phyloP scores from a whole-genome alignment of 2,329 filamentous ascomycete genomes.

The Penicillium sp. region DNA sequence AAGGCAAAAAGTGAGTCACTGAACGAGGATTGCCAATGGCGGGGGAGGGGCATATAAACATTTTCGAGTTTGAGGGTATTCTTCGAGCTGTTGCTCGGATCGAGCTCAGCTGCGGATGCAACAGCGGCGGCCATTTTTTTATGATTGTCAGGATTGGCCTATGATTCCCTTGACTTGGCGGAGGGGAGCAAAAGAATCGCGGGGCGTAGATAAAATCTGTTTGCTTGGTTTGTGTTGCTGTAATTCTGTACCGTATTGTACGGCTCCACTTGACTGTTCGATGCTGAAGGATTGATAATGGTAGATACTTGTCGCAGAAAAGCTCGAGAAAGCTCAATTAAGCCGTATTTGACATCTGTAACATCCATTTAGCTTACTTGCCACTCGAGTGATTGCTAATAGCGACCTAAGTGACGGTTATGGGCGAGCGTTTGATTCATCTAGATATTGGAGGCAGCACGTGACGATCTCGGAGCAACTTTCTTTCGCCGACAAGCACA shows the following conservation, averaged over 20 bases:
- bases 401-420: neutral
- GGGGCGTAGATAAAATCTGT: constrained; percentile 26
- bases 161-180: constrained; percentile 14
- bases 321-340: too few species aligned
- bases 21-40: constrained; percentile 19
- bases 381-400: neutral
- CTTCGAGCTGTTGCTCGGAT: constrained; percentile 53
- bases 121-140: constrained; percentile 42
- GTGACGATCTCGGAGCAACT: constrained; percentile 29
- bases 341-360: too few species aligned
- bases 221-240: constrained; percentile 13
- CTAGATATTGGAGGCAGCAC: constrained; percentile 12
- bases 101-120: constrained; percentile 54
- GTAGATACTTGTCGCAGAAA: too few species aligned
- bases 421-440: neutral
- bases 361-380: too few species aligned
- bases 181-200: constrained; percentile 22
- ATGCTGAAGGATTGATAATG: neutral
- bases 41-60: constrained; percentile 30
- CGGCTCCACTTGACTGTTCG: neutral
- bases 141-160: constrained; percentile 20
- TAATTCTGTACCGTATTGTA: constrained; percentile 11
- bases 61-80: constrained; percentile 66
- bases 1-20: constrained; percentile 11
- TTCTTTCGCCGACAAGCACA: constrained; percentile 20